Evolutionary conservation across 2,329 filamentous ascomycete genomes (phyloP), one percentile per base, ranked within the genome.

Genomic region (Blastomyces silverae): DNA sequence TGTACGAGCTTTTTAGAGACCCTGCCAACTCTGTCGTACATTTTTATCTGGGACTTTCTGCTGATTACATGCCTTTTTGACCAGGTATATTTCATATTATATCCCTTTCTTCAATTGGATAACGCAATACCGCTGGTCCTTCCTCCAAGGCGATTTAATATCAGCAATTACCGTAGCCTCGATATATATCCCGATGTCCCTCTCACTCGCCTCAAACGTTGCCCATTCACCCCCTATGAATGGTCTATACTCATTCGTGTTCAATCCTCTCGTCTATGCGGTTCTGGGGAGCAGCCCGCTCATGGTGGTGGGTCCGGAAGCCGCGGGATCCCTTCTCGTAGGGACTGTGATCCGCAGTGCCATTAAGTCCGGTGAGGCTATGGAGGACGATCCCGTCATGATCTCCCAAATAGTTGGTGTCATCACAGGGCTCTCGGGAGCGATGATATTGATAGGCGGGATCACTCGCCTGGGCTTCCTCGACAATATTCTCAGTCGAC

Each of bases 101-200:
- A 81, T 99, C 57, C 94, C 94, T 0, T 90, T 92, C 67, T 80
- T 96, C 69, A 92, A 89, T 68, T 99, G 94, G 94, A 88, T 96
- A 67, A 83, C 82, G 62, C 91, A 96, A 78, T 99, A 99, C 77
- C 86, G 85, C 70, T 87, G 86, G 83, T 84, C 86, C 3, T 96
- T 90, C 77, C 77, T 97, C 59, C 86, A 88, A 70, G 94, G 94
- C 59, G 94, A 99, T 76, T 79, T 97, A 22, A 82, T 96, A 17
- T 89, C 93, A 10, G 92, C 93, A 60, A 76, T 97, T 67, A 97
- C 94, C n/a, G 89, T 99, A 80, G 91, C 93, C n/a, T 96, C 92
- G 34, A 94, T 99, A 79, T 99, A 99, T 76, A 89, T 99, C 48
- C 94, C 94, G 62, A 97, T 99, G 92, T 89, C 92, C 0, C 84